Conservation (phyloP, 179 eudicot genomes). For the Carnegiea gigantea region DNA sequence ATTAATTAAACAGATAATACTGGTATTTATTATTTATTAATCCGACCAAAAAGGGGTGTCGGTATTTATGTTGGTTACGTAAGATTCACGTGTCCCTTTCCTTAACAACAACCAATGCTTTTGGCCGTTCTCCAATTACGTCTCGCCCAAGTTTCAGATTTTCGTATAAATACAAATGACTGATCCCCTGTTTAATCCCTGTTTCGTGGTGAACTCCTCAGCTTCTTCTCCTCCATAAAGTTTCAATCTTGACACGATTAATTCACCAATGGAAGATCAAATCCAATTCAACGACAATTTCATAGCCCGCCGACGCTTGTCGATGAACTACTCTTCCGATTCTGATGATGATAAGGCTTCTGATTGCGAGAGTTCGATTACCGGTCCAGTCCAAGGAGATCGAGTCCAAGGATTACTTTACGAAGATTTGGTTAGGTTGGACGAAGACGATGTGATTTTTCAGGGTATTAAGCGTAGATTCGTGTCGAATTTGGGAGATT, state of each 20-base stretch:
- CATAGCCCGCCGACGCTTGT: not conserved
- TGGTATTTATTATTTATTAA: not conserved
- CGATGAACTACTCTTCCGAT: not conserved
- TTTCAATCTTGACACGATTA: too few species aligned
- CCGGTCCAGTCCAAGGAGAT: not conserved
- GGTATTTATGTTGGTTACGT: not conserved
- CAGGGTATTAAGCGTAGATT: not conserved
- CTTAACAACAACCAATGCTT: too few species aligned
- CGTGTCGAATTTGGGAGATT: conserved; percentile 1
- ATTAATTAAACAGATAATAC: not conserved
- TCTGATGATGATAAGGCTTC: not conserved
- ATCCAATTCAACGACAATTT: not conserved
- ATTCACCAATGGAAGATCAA: conserved; percentile 17
- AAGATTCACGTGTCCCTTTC: too few species aligned
- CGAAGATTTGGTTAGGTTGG: conserved; percentile 1
- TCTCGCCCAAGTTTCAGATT: not conserved
- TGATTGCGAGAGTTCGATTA: conserved; percentile 20
- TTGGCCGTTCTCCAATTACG: not conserved
- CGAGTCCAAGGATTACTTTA: not conserved
- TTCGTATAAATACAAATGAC: not conserved
- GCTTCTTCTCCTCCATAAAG: not conserved
- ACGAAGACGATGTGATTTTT: not conserved
- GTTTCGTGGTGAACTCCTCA: not conserved
- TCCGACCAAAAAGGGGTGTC: not conserved
- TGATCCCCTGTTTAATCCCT: not conserved